Evolutionary conservation across 768 basidiomycete genomes (phyloP), one percentile per base, ranked within the genome.

Genomic region (Lentinus brumalis): DNA sequence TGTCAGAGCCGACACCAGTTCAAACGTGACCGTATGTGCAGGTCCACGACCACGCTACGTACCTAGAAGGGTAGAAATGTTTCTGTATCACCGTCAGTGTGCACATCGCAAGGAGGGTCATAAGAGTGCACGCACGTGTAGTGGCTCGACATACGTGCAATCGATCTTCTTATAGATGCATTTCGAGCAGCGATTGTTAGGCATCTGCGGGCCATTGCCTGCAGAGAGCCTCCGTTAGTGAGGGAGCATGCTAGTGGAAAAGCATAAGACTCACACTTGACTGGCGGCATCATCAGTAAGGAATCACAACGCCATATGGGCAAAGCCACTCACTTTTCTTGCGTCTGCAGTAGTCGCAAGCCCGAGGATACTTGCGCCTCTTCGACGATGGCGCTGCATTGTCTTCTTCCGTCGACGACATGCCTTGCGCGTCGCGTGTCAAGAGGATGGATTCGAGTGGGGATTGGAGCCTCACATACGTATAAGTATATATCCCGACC

Each of bases 331-430:
- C 59, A 87, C 90, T 86, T 76, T 94, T 94, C 79, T 92, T 93
- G 57, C 89, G 78, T 38, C 92, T 79, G 69, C 92, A 94, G 0
- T 86, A 81, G 68, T 93, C 92, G 67, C 92, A 94, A 10, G 91
- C 91, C 18, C 91, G 75, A 71, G 89, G 87, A 26, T 91, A 81
- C 60, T 84, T 79, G 32, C 89, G 74, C 71, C 88, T 89, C 78
- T 92, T 91, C 16, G 72, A 71, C 10, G 74, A 75, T 40, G 66
- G 63, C 6, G 69, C 62, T 35, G 66, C 50, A 45, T 83, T 81
- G 9, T 63, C 52, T 26, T 84, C 83, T 67, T 81, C 35, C 35
- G 35, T 7, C 11, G 7, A 6, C 6, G 35, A 35, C 35, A 35
- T 35, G 35, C 7, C 35, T 11, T 35, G 11, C 1, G 35, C 6